Base-by-base conservation (phyloP, 805 yeast genomes). In the Saccharomycopsis sp. region DNA sequence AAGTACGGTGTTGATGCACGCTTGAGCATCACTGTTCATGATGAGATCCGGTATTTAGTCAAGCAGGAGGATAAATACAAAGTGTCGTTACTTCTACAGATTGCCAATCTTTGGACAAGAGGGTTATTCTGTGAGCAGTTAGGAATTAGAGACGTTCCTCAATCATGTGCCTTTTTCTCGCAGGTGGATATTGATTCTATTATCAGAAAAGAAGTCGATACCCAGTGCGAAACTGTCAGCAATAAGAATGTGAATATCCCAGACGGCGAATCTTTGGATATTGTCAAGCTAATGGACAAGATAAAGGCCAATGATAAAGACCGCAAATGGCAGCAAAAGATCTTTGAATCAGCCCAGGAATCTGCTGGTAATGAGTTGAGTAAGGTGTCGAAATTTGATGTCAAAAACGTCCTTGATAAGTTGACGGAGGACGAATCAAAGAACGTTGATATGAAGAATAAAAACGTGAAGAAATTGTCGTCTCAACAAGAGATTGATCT, bases 71-170 rank as follows among this genome's bases (percentile, higher is more conserved):
- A 94, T 65, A 79, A 80, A 65, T 88, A 88, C 65, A 78, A 82
- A 62, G 87, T 86, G 3, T 96, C 96, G 0, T 75, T 91, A 74
- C 82, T 96, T 1, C 74, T 94, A 53, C 99, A 94, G 68, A 80
- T 96, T 20, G 82, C 94, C 56, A 96, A 96, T 69, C 67, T 93
- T 2, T 94, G 99, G 99, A 93, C 98, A 0, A 77, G 99, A 60
- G 96, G 96, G 0, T 86, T 94, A 83, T 94, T 94, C 66, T 88
- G 96, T 64, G 96, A 92, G 68, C 96, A 91, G 67, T 72, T 93
- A 67, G 97, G 97, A 0, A 86, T 94, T 61, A 78, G 81, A 42
- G 96, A 92, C 63, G 77, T 94, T 44, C 99, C 99, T 0, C 97
- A 92, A 66, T 85, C 92, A 12, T 89, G 96, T 73, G 98, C 99